A percentile compares a stretch with the other conserved stretches of the same genome.
Evolutionary conservation across 2,329 filamentous ascomycete genomes (phyloP).

Genomic region (Clonostachys sp.): DNA sequence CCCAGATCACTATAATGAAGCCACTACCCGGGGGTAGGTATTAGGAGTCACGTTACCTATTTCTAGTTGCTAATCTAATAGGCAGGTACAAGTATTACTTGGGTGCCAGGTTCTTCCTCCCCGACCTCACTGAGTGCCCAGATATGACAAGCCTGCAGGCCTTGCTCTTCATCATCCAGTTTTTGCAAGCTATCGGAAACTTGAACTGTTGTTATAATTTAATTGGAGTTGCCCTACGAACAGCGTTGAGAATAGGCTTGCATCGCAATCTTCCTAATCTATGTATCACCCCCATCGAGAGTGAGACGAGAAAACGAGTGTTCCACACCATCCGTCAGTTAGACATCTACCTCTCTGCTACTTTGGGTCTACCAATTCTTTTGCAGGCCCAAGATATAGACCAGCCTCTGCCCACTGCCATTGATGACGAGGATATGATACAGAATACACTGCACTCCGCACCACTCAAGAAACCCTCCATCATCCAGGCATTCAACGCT

Average conservation of each 20-base stretch:
- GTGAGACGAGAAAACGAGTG: constrained; percentile 58
- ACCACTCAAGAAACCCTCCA: constrained; percentile 50
- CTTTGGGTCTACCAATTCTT: constrained; percentile 62
- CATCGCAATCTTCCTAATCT: constrained; percentile 68
- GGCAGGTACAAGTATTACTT: constrained; percentile 70
- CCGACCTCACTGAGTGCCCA: constrained; percentile 64
- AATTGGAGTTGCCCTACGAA: constrained; percentile 71
- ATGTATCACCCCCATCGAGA: constrained; percentile 57
- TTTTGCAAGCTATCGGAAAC: constrained; percentile 75
- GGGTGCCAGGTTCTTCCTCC: constrained; percentile 59
- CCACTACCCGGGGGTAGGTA: constrained; percentile 51
- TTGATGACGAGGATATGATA: constrained; percentile 67
- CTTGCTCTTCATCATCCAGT: constrained; percentile 75
- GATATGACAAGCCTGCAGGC: constrained; percentile 72
- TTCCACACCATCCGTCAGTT: constrained; percentile 68
- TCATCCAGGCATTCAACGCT: constrained; percentile 62
- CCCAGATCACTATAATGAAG: constrained; percentile 39
- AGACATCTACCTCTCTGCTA: constrained; percentile 65
- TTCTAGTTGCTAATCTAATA: neutral
- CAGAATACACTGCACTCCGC: constrained; percentile 49
- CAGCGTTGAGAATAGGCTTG: constrained; percentile 69
- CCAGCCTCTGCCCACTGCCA: constrained; percentile 58
- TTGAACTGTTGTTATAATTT: constrained; percentile 77
- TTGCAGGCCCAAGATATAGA: constrained; percentile 62
- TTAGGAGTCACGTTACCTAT: constrained; percentile 1